Conservation (phyloP, 164 flowering plant genomes). For the Tetrastigma voinierianum region DNA sequence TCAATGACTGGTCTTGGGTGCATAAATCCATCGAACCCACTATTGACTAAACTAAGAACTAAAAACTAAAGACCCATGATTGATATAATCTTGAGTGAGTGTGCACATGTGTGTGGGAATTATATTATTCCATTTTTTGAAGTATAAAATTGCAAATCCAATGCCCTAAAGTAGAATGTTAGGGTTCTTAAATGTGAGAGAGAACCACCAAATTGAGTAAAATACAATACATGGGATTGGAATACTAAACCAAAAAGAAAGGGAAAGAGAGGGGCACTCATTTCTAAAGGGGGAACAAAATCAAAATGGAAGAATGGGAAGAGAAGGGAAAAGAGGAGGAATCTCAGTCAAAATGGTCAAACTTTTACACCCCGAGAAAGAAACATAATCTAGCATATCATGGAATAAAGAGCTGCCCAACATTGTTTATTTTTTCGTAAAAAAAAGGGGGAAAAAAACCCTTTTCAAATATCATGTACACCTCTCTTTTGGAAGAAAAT, state of each 20-base stretch:
- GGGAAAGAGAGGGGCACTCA: conserved; percentile 21
- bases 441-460: neutral
- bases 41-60: too few relatives aligned
- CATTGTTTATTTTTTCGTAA: conserved; percentile 7
- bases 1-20: too few relatives aligned
- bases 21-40: too few relatives aligned
- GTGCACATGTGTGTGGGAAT: too few relatives aligned
- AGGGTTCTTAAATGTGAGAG: conserved; percentile 1
- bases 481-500: neutral
- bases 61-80: too few relatives aligned
- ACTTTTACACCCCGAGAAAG: conserved; percentile 25
- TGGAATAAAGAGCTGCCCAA: conserved; percentile 14
- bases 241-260: conserved; percentile 3
- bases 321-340: conserved; percentile 6
- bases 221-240: conserved; percentile 1
- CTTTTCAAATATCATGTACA: neutral
- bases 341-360: conserved; percentile 37
- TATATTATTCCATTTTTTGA: too few relatives aligned
- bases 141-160: neutral
- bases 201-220: conserved; percentile 1
- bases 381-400: conserved; percentile 9
- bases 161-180: conserved; percentile 14
- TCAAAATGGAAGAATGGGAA: conserved; percentile 32
- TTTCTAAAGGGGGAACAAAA: conserved; percentile 22
- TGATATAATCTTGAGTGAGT: too few relatives aligned